Percentiles rank a stretch among this genome's conserved stretches.
phyloP scores from a whole-genome alignment of 2,329 filamentous ascomycete genomes.

The Ceratocystis colombiana region DNA sequence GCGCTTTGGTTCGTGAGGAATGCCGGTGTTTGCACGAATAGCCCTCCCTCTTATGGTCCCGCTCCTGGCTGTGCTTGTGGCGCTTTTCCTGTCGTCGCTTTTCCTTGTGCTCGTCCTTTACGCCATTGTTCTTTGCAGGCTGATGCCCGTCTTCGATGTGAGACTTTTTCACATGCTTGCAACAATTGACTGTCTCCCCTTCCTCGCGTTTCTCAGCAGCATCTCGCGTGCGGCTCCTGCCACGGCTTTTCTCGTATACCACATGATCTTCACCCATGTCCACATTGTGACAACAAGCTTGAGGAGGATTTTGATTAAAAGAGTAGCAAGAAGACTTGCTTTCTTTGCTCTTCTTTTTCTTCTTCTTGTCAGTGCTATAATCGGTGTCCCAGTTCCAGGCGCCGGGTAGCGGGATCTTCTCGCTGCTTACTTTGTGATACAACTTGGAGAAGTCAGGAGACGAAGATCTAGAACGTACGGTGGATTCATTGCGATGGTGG shows the following conservation, averaged over 20 bases:
- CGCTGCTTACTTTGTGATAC: too few relatives aligned
- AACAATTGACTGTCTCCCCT: neutral
- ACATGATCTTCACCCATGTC: neutral
- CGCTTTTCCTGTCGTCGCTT: neutral
- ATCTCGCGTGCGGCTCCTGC: neutral
- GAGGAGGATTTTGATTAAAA: neutral
- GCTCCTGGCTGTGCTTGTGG: neutral
- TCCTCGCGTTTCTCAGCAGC: neutral
- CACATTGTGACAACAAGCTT: too few relatives aligned
- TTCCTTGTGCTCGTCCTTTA: neutral
- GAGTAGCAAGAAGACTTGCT: neutral
- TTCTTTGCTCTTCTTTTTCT: neutral
- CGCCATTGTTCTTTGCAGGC: slow-evolving; percentile 1
- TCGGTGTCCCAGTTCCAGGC: slow-evolving; percentile 16
- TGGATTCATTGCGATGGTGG: neutral
- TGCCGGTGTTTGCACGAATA: neutral
- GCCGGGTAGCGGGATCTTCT: neutral
- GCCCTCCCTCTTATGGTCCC: neutral
- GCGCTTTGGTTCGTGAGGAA: neutral
- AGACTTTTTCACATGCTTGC: neutral
- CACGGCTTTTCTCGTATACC: neutral
- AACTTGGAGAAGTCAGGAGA: neutral
- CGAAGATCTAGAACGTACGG: neutral
- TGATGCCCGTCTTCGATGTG: neutral
- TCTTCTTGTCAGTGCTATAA: neutral